Conservation (phyloP, 805 yeast species). For the Candida verbasci region DNA sequence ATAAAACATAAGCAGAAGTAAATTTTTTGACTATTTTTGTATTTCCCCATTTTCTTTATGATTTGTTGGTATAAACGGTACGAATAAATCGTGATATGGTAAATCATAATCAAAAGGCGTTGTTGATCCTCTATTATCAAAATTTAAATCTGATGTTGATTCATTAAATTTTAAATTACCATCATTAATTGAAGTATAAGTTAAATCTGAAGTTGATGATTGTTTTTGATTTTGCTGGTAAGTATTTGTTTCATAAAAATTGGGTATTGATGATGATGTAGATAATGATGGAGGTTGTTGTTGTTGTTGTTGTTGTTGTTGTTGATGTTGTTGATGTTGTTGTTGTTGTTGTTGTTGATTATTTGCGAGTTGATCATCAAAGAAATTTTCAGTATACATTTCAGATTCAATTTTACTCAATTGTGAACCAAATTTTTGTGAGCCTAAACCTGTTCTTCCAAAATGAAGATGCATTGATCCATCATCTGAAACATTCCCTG, state of each 20-base stretch:
- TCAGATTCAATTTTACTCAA: conserved; percentile 10
- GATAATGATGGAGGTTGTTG: conserved; percentile 5
- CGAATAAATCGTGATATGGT: conserved; percentile 9
- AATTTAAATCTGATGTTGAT: conserved; percentile 3
- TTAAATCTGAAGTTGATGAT: conserved; percentile 2
- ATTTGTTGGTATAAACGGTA: conserved; percentile 2
- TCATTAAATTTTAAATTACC: background rate
- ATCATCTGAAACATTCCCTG: conserved; percentile 3
- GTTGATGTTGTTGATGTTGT: conserved; percentile 2
- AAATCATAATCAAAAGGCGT: conserved; percentile 7
- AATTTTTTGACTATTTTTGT: conserved; percentile 1
- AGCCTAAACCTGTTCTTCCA: conserved; percentile 10
- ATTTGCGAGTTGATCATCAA: conserved; percentile 4
- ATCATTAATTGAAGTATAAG: conserved; percentile 4
- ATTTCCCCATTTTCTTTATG: conserved; percentile 1
- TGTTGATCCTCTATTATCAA: conserved; percentile 1
- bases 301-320: background rate
- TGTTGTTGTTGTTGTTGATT: background rate
- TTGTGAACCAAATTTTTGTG: conserved; percentile 9
- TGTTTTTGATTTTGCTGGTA: background rate
- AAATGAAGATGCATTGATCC: conserved; percentile 9
- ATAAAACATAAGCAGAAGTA: conserved; percentile 7
- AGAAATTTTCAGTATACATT: conserved; percentile 9
- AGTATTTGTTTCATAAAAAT: conserved; percentile 6
- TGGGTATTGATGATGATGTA: conserved; percentile 10